phyloP scores from a whole-genome alignment of 1,284 basidiomycete species.

The Exsudoporus floridanus region DNA sequence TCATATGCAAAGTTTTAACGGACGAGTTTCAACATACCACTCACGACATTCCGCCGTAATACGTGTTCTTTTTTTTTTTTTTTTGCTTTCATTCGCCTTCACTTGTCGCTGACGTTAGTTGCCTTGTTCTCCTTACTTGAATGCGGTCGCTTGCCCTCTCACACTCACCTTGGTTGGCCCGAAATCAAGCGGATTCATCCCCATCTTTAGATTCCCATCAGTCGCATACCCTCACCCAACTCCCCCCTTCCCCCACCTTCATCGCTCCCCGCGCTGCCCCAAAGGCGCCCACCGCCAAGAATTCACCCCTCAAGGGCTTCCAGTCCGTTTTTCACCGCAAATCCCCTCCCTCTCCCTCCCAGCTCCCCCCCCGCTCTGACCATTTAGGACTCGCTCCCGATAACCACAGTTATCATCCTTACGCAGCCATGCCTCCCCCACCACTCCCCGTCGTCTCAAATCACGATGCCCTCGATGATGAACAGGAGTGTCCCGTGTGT shows the following conservation, averaged over 20 bases:
- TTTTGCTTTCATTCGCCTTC: too few species aligned
- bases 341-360: slow-evolving; percentile 34
- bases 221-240: slow-evolving; percentile 28
- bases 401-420: slow-evolving; percentile 38
- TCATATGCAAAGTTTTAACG: slow-evolving; percentile 2
- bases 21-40: slow-evolving; percentile 2
- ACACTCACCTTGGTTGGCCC: slow-evolving; percentile 20
- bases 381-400: slow-evolving; percentile 23
- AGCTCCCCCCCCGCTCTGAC: slow-evolving; percentile 38
- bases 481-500: slow-evolving; percentile 88
- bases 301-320: slow-evolving; percentile 30
- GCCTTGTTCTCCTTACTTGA: not conserved
- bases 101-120: not conserved
- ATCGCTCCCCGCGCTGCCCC: slow-evolving; percentile 40
- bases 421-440: slow-evolving; percentile 54
- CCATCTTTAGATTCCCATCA: slow-evolving; percentile 28
- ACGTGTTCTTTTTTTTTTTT: not conserved
- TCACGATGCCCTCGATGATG: slow-evolving; percentile 63
- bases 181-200: slow-evolving; percentile 18
- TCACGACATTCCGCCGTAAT: slow-evolving; percentile 6
- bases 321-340: slow-evolving; percentile 41
- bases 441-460: slow-evolving; percentile 68
- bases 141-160: slow-evolving; percentile 23
- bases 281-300: slow-evolving; percentile 32
- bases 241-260: slow-evolving; percentile 47